These are phyloP conservation scores for Tillandsia fasciculata DNA, from an alignment of 176 grass and related monocot genomes.

Conservation along the genomic window DNA sequence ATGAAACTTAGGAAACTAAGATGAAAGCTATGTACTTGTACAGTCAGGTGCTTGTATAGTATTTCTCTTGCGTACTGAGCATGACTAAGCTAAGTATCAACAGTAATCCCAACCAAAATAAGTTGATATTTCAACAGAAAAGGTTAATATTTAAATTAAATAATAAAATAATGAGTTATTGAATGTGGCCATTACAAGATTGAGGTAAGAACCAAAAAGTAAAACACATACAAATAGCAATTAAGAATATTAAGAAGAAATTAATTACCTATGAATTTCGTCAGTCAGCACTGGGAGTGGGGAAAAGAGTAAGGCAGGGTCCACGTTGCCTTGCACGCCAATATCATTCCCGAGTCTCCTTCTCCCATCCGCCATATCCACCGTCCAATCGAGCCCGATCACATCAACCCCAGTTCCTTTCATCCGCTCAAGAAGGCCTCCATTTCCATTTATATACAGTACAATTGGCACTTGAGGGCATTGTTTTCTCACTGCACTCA, in stretches of 20 bases:
- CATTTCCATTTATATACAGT: slow-evolving; percentile 95
- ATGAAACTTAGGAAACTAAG: too few species aligned
- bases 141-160: background rate
- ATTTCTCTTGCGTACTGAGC: too few species aligned
- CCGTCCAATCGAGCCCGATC: slow-evolving; percentile 99
- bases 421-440: slow-evolving; percentile 85
- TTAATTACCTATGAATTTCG: slow-evolving; percentile 80
- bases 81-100: too few species aligned
- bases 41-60: too few species aligned
- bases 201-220: background rate
- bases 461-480: slow-evolving; percentile 84
- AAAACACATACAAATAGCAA: background rate
- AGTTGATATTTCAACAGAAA: background rate
- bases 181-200: background rate
- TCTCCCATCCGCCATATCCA: slow-evolving; percentile 96
- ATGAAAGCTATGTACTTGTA: too few species aligned
- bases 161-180: too few species aligned
- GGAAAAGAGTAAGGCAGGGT: slow-evolving; percentile 76
- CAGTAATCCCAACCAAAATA: background rate
- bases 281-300: slow-evolving; percentile 67
- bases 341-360: slow-evolving; percentile 61
- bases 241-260: slow-evolving; percentile 14
- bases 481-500: slow-evolving; percentile 58
- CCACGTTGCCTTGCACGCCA: slow-evolving; percentile 91
- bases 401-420: slow-evolving; percentile 77